Percentiles rank a stretch among this genome's conserved stretches.
phyloP scores from a whole-genome alignment of 257 asterid genomes.

The Anisodus acutangulus region DNA sequence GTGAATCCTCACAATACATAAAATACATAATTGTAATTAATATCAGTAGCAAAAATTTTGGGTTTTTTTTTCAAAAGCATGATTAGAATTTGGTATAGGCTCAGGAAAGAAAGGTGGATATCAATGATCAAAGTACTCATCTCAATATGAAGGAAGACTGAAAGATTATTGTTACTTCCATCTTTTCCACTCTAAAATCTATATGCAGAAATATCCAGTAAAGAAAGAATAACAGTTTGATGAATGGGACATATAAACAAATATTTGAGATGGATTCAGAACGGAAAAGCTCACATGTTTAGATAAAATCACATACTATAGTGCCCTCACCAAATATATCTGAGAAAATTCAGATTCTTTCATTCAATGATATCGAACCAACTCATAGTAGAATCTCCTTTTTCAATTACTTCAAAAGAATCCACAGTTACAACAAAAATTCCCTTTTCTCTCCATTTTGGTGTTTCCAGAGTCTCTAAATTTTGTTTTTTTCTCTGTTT shows the following conservation, averaged over 20 bases:
- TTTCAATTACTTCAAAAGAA: neutral
- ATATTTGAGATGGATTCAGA: neutral
- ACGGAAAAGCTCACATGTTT: neutral
- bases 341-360: conserved; percentile 18
- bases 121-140: neutral
- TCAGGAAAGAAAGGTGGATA: neutral
- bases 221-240: neutral
- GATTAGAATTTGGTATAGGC: conserved; percentile 12
- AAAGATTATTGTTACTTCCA: neutral
- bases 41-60: neutral
- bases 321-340: neutral
- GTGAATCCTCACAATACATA: neutral
- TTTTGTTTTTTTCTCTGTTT: neutral
- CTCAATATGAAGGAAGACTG: neutral
- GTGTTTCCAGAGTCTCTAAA: neutral
- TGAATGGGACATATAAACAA: neutral
- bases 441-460: neutral
- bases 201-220: neutral
- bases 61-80: neutral
- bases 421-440: neutral
- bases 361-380: neutral
- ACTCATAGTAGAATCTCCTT: neutral
- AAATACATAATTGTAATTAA: neutral
- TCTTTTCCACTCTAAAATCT: neutral
- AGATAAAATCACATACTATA: neutral